phyloP scores from a whole-genome alignment of 169 alveolate species.

The Plasmodium fragile region DNA sequence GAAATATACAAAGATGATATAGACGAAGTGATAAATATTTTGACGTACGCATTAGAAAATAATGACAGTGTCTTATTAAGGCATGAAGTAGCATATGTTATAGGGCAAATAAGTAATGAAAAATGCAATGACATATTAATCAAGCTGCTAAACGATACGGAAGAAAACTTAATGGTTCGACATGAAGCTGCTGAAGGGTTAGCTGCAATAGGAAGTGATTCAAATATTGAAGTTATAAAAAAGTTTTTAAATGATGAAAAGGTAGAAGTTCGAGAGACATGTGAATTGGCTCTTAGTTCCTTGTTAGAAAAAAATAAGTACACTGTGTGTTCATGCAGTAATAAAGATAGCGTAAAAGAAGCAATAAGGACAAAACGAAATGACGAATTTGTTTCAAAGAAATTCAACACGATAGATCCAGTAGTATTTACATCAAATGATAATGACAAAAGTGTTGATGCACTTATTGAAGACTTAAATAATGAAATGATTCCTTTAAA shows the following conservation, averaged over 20 bases:
- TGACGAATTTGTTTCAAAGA: conserved; percentile 56
- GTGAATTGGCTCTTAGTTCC: conserved; percentile 55
- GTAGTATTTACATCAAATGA: conserved; percentile 32
- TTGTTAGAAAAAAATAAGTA: conserved; percentile 70
- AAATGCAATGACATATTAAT: conserved; percentile 81
- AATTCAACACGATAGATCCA: conserved; percentile 75
- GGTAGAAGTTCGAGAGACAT: conserved; percentile 51
- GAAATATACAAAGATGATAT: conserved; percentile 67
- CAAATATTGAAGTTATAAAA: conserved; percentile 82
- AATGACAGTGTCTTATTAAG: conserved; percentile 78
- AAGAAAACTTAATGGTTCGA: conserved; percentile 91
- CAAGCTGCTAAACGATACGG: conserved; percentile 83
- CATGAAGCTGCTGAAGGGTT: conserved; percentile 92
- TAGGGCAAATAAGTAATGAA: conserved; percentile 90
- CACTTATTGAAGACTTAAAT: conserved; percentile 69
- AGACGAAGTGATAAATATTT: conserved; percentile 66
- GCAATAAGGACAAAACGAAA: conserved; percentile 19
- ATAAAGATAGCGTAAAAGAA: conserved; percentile 23
- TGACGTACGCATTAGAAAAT: conserved; percentile 55
- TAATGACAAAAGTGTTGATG: conserved; percentile 28
- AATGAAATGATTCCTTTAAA: conserved; percentile 44
- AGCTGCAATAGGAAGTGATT: conserved; percentile 85
- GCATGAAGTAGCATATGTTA: conserved; percentile 93
- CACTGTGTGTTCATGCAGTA: conserved; percentile 31
- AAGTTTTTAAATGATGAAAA: conserved; percentile 66